These are phyloP conservation scores for Curvularia sp. DNA, from an alignment of 2,329 filamentous ascomycete species.

Conservation along the genomic window DNA sequence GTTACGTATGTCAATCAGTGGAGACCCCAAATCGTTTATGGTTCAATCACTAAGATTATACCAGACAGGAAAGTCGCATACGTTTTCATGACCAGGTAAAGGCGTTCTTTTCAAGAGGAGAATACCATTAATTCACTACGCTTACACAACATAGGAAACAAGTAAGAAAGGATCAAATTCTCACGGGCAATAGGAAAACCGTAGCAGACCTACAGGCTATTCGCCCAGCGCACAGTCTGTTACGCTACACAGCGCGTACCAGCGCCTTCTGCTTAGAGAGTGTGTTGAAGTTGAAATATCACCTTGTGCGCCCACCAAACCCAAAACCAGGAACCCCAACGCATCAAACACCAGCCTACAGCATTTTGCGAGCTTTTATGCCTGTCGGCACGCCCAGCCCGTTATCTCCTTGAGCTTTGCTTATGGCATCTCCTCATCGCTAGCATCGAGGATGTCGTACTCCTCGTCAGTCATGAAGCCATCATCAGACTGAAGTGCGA, in stretches of 20 bases:
- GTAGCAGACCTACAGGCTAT: constrained; percentile 3
- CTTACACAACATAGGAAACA: constrained; percentile 9
- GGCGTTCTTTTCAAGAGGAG: constrained; percentile 5
- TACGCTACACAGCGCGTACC: constrained; percentile 11
- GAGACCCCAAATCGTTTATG: neutral
- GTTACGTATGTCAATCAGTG: neutral
- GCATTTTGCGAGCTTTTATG: constrained; percentile 4
- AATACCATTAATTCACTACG: constrained; percentile 14
- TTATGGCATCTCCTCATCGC: constrained; percentile 73
- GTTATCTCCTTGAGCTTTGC: neutral
- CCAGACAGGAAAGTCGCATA: neutral
- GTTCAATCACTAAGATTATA: neutral
- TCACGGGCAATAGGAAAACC: constrained; percentile 10
- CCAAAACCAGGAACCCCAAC: constrained; percentile 10
- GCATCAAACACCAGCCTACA: constrained; percentile 10
- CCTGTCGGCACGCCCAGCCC: neutral
- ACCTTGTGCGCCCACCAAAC: constrained; percentile 9
- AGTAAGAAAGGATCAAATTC: constrained; percentile 15
- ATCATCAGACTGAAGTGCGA: constrained; percentile 64
- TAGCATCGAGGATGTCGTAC: constrained; percentile 95
- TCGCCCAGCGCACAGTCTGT: constrained; percentile 5
- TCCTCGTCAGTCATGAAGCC: constrained; percentile 96
- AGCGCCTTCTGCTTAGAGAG: constrained; percentile 15
- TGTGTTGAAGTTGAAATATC: constrained; percentile 8
- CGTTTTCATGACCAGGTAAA: neutral